A percentile compares a stretch with the other conserved stretches of the same genome.
phyloP scores from a whole-genome alignment of 108 stramenopile genomes.

The Cyclostephanos tholiformis region DNA sequence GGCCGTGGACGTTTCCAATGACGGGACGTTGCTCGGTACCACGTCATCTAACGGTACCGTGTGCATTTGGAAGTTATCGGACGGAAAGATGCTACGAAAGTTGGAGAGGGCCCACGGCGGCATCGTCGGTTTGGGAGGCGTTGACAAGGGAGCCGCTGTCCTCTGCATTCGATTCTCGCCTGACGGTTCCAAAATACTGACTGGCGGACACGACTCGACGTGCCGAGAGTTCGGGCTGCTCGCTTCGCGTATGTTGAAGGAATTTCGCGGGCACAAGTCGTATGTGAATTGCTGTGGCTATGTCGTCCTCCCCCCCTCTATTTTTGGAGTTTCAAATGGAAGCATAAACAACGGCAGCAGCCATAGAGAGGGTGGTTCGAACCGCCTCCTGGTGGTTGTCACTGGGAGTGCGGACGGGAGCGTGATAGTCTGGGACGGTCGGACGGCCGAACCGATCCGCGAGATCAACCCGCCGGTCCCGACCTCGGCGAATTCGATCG shows the following conservation, averaged over 20 bases:
- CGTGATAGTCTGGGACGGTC: constrained; percentile 88
- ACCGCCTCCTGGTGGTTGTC: constrained; percentile 56
- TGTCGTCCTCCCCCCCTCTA: constrained; percentile 22
- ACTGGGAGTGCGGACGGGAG: constrained; percentile 92
- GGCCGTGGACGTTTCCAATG: constrained; percentile 78
- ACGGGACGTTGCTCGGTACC: constrained; percentile 84
- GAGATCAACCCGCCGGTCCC: constrained; percentile 57
- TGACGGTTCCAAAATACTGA: constrained; percentile 72
- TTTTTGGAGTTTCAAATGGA: background rate
- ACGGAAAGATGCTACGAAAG: constrained; percentile 77
- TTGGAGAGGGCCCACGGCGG: constrained; percentile 66
- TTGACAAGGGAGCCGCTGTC: constrained; percentile 50
- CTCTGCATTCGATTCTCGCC: constrained; percentile 62
- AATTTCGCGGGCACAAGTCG: constrained; percentile 88
- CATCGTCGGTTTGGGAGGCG: constrained; percentile 12
- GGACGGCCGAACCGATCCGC: constrained; percentile 62
- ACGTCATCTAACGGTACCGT: constrained; percentile 77
- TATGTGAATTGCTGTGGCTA: constrained; percentile 81
- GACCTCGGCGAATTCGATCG: constrained; percentile 26
- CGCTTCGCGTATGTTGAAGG: constrained; percentile 74
- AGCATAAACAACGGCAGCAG: background rate
- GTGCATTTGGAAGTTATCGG: constrained; percentile 80
- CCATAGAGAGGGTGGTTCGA: background rate
- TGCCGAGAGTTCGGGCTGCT: constrained; percentile 81
- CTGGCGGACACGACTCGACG: constrained; percentile 68